A percentile compares a stretch with the other conserved stretches of the same genome.
Evolutionary conservation across 495 filamentous ascomycete species (phyloP).

Genomic region (Penicillium daleae): DNA sequence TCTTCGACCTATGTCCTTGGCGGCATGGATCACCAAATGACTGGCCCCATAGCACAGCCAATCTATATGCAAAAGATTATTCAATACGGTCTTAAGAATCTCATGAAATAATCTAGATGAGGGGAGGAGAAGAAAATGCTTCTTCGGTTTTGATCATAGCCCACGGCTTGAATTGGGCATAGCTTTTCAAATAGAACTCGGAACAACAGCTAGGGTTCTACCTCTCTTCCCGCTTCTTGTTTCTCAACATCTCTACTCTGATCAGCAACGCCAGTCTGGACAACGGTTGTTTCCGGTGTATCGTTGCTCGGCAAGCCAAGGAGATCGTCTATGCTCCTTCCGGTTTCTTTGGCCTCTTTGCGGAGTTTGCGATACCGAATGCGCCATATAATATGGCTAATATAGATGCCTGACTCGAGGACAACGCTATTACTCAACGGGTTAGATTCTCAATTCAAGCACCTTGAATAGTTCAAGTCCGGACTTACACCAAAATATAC

Average conservation of each 20-base stretch:
- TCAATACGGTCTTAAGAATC: no score
- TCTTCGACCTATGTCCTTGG: no score
- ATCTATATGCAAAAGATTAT: no score
- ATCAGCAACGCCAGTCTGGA: slow-evolving; percentile 3
- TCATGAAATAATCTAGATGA: no score
- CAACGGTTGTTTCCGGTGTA: slow-evolving; percentile 4
- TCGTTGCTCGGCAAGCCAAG: slow-evolving; percentile 31
- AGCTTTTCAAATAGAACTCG: neutral
- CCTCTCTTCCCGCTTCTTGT: neutral
- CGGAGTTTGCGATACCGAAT: slow-evolving; percentile 64
- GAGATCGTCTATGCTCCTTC: slow-evolving; percentile 68
- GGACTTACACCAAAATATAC: slow-evolving; percentile 66
- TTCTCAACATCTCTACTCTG: neutral
- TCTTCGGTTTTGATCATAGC: no score
- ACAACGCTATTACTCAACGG: slow-evolving; percentile 47
- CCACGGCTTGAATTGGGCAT: no score
- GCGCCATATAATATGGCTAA: slow-evolving; percentile 69
- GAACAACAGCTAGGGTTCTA: neutral
- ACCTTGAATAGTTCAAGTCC: neutral
- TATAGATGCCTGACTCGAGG: slow-evolving; percentile 70
- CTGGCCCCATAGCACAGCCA: no score
- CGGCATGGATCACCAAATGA: no score
- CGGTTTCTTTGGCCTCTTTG: slow-evolving; percentile 56
- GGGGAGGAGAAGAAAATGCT: no score
- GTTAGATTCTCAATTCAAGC: slow-evolving; percentile 4